phyloP scores from a whole-genome alignment of 805 yeast species.

The Phaffomyces antillensis region DNA sequence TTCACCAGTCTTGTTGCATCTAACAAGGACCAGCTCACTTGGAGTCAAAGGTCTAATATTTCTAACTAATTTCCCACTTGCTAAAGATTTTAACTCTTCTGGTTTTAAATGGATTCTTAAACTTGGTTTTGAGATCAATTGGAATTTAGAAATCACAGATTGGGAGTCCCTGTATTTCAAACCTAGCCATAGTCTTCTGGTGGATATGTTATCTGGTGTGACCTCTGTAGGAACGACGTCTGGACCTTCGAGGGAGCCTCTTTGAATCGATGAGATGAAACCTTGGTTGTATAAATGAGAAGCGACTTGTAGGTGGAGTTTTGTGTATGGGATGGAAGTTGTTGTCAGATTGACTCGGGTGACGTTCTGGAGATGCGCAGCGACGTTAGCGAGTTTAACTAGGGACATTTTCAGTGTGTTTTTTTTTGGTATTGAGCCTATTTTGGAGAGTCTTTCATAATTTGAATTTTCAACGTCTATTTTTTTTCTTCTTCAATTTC shows the following conservation, averaged over 20 bases:
- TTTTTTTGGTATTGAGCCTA: neutral
- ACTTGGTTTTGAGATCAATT: conserved; percentile 79
- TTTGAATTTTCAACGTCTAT: neutral
- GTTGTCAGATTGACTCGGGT: conserved; percentile 63
- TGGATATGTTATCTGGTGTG: conserved; percentile 79
- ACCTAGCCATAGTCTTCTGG: conserved; percentile 87
- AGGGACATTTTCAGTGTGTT: conserved; percentile 49
- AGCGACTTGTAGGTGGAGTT: conserved; percentile 76
- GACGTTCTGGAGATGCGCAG: conserved; percentile 87
- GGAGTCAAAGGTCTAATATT: conserved; percentile 77
- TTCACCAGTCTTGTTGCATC: conserved; percentile 33
- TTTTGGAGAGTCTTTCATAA: neutral
- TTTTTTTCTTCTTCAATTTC: neutral
- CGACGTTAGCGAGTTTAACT: conserved; percentile 73
- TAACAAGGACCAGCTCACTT: conserved; percentile 78
- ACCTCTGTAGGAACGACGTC: conserved; percentile 67
- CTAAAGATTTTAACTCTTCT: conserved; percentile 62
- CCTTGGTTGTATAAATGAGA: conserved; percentile 87
- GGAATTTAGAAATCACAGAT: conserved; percentile 68
- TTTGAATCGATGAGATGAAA: conserved; percentile 72
- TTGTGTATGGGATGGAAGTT: conserved; percentile 78
- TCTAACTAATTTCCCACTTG: conserved; percentile 71
- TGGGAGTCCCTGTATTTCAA: conserved; percentile 68
- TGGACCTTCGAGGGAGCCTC: conserved; percentile 83
- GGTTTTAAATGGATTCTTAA: conserved; percentile 58